A percentile compares a stretch with the other conserved stretches of the same genome.
Evolutionary conservation across 2,329 filamentous ascomycete genomes (phyloP).

Genomic region (Alternaria ethzedia): DNA sequence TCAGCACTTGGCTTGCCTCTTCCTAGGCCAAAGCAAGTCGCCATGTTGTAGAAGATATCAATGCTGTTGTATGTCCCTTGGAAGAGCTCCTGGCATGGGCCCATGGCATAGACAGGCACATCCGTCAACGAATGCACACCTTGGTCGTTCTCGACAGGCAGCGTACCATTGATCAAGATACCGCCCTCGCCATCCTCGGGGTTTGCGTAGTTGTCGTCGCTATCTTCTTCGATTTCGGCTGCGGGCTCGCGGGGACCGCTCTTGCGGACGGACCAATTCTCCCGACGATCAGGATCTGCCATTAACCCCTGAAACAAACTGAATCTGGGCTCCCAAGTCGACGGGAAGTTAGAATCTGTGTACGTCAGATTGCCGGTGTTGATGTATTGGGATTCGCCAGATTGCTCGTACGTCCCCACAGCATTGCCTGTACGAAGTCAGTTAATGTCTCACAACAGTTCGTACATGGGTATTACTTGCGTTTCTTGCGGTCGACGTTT

Average conservation of each 20-base stretch:
- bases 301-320: too few relatives aligned
- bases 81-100: slow-evolving; percentile 79
- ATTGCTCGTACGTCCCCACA: slow-evolving; percentile 74
- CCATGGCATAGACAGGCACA: slow-evolving; percentile 71
- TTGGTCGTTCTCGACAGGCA: slow-evolving; percentile 67
- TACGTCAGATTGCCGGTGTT: slow-evolving; percentile 67
- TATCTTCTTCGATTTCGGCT: slow-evolving; percentile 56
- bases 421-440: slow-evolving; percentile 54
- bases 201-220: slow-evolving; percentile 69
- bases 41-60: slow-evolving; percentile 78
- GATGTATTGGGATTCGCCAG: slow-evolving; percentile 78
- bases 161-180: slow-evolving; percentile 76
- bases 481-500: slow-evolving; percentile 72
- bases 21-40: slow-evolving; percentile 65
- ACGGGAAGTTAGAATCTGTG: slow-evolving; percentile 73
- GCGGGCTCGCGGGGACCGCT: slow-evolving; percentile 69
- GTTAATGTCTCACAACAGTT: background rate
- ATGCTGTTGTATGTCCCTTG: slow-evolving; percentile 73
- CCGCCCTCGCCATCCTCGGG: slow-evolving; percentile 70
- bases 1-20: background rate
- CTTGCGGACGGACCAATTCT: slow-evolving; percentile 76
- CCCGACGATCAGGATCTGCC: slow-evolving; percentile 75
- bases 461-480: slow-evolving; percentile 39
- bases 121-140: slow-evolving; percentile 55
- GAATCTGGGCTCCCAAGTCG: slow-evolving; percentile 25